Evolutionary conservation across 225 moss, liverwort and hornwort species (phyloP).

Genomic region (Physcomitrium patens): DNA sequence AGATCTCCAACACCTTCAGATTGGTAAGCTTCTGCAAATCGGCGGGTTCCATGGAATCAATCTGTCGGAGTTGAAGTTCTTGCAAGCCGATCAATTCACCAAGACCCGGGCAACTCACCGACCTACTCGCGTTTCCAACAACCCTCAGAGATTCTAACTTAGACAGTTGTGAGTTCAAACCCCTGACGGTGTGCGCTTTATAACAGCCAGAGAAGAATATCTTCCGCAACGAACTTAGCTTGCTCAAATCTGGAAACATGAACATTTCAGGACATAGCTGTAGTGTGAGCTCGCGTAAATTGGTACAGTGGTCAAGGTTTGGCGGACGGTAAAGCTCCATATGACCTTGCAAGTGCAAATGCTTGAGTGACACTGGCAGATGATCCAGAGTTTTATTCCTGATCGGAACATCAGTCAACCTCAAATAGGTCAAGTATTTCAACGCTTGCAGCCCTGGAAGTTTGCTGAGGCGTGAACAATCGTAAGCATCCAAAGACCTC

Average conservation of each 20-base stretch:
- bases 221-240: background rate
- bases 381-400: background rate
- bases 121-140: background rate
- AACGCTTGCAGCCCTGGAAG: conserved; percentile 19
- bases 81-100: conserved; percentile 3
- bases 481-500: background rate
- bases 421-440: conserved; percentile 5
- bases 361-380: conserved; percentile 5
- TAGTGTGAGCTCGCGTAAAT: conserved; percentile 5
- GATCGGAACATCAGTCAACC: background rate
- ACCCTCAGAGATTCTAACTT: background rate
- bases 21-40: conserved; percentile 7
- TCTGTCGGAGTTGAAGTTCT: background rate
- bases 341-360: conserved; percentile 4
- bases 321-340: background rate
- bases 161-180: conserved; percentile 7
- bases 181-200: background rate
- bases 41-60: background rate
- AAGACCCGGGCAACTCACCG: background rate
- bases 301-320: conserved; percentile 4
- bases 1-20: background rate
- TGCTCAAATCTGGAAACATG: background rate
- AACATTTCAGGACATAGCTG: background rate
- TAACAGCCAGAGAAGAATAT: background rate
- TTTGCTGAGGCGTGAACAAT: background rate